These are phyloP conservation scores for Aureobasidium lini DNA, from an alignment of 2,329 filamentous ascomycete species.

Conservation along the genomic window DNA sequence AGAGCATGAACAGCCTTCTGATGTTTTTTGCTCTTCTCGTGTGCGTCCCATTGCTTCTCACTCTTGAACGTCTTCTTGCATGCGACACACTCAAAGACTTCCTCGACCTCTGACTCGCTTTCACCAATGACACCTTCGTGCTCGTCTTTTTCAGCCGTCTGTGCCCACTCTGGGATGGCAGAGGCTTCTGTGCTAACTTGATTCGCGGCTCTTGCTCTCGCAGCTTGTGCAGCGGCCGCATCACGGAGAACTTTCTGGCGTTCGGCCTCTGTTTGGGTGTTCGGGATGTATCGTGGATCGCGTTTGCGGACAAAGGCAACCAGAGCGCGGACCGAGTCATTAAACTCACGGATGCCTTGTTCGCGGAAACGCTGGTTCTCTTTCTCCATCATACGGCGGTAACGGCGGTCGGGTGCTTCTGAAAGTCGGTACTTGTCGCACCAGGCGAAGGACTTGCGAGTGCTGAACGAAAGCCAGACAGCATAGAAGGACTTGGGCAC, in stretches of 20 bases:
- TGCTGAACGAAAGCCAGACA: conserved; percentile 73
- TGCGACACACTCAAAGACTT: conserved; percentile 55
- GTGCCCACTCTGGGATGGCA: conserved; percentile 68
- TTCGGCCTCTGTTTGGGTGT: conserved; percentile 69
- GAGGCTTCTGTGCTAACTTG: conserved; percentile 59
- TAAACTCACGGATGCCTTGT: conserved; percentile 78
- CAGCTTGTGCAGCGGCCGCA: conserved; percentile 75
- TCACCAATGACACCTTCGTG: conserved; percentile 45
- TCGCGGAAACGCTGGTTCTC: conserved; percentile 83
- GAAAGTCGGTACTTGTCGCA: conserved; percentile 75
- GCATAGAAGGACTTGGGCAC: conserved; percentile 75
- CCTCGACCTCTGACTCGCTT: conserved; percentile 37
- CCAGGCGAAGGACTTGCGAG: conserved; percentile 82
- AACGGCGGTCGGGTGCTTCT: conserved; percentile 78
- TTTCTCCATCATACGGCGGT: conserved; percentile 84
- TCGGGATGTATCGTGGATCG: conserved; percentile 75
- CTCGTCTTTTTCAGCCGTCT: conserved; percentile 47
- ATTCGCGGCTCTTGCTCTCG: conserved; percentile 72
- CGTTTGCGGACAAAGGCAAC: conserved; percentile 85
- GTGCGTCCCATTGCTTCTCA: conserved; percentile 81
- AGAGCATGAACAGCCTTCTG: conserved; percentile 76
- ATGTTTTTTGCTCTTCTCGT: conserved; percentile 97
- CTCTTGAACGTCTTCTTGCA: conserved; percentile 71
- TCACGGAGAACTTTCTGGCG: conserved; percentile 71
- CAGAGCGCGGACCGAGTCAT: conserved; percentile 79